These are phyloP conservation scores for Salix exigua DNA, from an alignment of 345 rosid species.

Conservation along the genomic window DNA sequence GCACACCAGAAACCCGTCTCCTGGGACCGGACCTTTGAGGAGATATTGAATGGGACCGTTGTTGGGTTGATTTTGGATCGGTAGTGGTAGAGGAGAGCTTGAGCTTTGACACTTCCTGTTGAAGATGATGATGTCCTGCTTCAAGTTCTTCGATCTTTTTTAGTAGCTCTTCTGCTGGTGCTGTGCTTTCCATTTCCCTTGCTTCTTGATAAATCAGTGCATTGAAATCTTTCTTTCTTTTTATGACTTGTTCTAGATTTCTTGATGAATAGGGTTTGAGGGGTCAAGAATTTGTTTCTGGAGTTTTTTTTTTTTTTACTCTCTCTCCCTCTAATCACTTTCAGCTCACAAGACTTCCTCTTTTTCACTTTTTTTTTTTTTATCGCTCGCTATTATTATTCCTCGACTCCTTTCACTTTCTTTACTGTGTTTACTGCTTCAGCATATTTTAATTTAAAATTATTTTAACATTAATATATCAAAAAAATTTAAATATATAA, in stretches of 20 bases:
- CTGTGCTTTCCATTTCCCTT: constrained; percentile 46
- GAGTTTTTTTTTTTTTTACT: not conserved
- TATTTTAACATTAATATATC: no score
- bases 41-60: constrained; percentile 83
- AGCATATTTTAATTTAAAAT: no score
- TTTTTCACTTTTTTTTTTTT: not conserved
- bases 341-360: not conserved
- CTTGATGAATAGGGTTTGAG: not conserved
- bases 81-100: constrained; percentile 30
- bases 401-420: not conserved
- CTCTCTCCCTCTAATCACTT: not conserved
- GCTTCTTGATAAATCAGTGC: not conserved
- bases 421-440: no score
- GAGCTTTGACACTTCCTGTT: constrained; percentile 77
- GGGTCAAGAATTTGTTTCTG: not conserved
- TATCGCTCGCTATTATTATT: not conserved
- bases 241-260: not conserved
- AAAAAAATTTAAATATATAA: no score
- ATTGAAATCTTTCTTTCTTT: not conserved
- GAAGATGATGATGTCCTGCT: constrained; percentile 74
- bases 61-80: constrained; percentile 37
- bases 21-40: constrained; percentile 54
- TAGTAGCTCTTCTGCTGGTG: constrained; percentile 71
- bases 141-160: constrained; percentile 86
- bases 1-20: constrained; percentile 26